phyloP scores from a whole-genome alignment of 192 early-diverging fungal species.

The Oehlia diaphana region DNA sequence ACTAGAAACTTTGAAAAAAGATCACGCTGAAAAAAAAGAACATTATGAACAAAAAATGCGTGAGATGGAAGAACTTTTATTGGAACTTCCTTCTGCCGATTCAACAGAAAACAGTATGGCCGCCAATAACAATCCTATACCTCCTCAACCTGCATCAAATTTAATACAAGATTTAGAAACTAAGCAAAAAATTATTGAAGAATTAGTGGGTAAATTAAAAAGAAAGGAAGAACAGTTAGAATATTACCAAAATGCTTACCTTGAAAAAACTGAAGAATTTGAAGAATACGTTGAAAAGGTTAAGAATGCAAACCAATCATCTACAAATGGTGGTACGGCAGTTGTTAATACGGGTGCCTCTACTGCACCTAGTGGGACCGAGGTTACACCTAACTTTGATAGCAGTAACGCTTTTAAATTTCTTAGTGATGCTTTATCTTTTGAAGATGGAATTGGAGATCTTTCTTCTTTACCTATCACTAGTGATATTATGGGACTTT shows the following conservation, averaged over 20 bases:
- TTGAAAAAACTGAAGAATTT: conserved; percentile 27
- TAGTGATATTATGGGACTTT: conserved; percentile 25
- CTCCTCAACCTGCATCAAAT: conserved; percentile 1
- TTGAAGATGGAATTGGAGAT: background rate
- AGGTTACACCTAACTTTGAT: background rate
- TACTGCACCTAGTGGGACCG: background rate
- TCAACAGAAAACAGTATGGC: background rate
- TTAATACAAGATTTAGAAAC: conserved; percentile 21
- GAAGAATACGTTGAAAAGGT: conserved; percentile 10
- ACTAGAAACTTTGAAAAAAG: background rate
- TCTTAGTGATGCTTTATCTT: background rate
- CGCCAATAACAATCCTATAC: background rate
- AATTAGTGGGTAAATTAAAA: conserved; percentile 27
- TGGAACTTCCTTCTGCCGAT: background rate
- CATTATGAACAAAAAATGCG: conserved; percentile 15
- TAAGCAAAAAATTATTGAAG: conserved; percentile 27
- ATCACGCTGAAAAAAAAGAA: background rate
- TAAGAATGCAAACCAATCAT: background rate
- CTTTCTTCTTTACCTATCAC: conserved; percentile 25
- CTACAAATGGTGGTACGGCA: background rate
- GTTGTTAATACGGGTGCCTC: background rate
- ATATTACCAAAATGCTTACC: conserved; percentile 32
- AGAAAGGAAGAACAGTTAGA: conserved; percentile 29
- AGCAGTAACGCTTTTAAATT: background rate
- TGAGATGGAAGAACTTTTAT: conserved; percentile 21